phyloP scores from a whole-genome alignment of 1,139 yeast species.

The Diutina mesorugosa region DNA sequence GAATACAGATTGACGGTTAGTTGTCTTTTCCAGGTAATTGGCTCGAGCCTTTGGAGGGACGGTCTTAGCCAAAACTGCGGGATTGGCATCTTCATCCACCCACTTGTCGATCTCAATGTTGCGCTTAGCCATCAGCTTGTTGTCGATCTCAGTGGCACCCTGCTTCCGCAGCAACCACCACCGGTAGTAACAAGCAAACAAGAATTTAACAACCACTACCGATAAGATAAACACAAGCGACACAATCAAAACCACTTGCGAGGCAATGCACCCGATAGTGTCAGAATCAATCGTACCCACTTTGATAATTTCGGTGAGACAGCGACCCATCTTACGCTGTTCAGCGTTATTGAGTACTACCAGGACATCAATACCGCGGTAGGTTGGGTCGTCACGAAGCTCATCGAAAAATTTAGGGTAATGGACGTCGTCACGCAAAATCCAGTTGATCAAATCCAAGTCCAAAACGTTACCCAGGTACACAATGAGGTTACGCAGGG shows the following conservation, averaged over 20 bases:
- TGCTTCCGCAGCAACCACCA: conserved; percentile 72
- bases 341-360: conserved; percentile 55
- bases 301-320: conserved; percentile 76
- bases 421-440: conserved; percentile 50
- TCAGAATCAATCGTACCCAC: conserved; percentile 86
- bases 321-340: conserved; percentile 64
- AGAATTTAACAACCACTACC: conserved; percentile 62
- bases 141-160: conserved; percentile 58
- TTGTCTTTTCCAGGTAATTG: conserved; percentile 26
- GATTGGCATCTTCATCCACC: conserved; percentile 42
- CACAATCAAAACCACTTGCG: conserved; percentile 65
- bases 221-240: conserved; percentile 78
- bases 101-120: conserved; percentile 64
- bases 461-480: conserved; percentile 84
- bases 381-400: conserved; percentile 38
- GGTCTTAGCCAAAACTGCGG: conserved; percentile 41
- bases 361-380: conserved; percentile 74
- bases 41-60: conserved; percentile 43
- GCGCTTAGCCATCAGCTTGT: conserved; percentile 30
- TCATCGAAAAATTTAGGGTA: conserved; percentile 64
- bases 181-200: conserved; percentile 79
- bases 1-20: conserved; percentile 35
- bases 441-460: conserved; percentile 62
- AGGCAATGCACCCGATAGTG: conserved; percentile 92
- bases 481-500: conserved; percentile 69